Base-by-base conservation (phyloP, 2,329 filamentous ascomycete genomes). In the Aspergillus awamori region DNA sequence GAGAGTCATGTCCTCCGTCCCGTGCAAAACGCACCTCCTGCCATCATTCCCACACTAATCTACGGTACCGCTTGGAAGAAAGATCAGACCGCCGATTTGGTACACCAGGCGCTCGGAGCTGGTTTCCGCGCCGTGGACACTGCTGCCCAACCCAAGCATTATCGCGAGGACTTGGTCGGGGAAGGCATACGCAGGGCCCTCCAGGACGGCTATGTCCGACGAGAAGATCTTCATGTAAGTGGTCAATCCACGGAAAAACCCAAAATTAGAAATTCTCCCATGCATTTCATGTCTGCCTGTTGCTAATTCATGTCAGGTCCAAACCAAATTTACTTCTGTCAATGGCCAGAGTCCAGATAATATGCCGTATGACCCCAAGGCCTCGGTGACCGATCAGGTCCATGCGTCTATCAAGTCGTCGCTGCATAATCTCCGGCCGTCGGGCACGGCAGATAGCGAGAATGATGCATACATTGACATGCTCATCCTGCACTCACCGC, bases 61-160 rank as follows among this genome's bases (percentile, higher is more conserved):
- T 95, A 95, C 74, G 91, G 91, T 55, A 94, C 91, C 2, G 91
- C 91, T n/a, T 94, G 91, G 91, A 95, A 95, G 75, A 88, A 89
- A 69, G 86, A 89, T 1, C 77, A 78, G 17, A 92, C 90, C 0
- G 82, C 84, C 20, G 80, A 84, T 58, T 81, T 94, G 2, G 91
- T 95, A 22, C 85, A 88, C 67, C 76, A 83, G 64, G 91, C 92
- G 2, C 72, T 95, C 36, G 81, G 81, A 48, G 79, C 84, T 48
- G 91, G 91, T 5, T 95, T 94, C 68, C 83, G 87, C 33, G 89
- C 82, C 51, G 79, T 95, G 62, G 91, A 95, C 71, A 94, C 91
- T 0, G 91, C 91, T 8, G 89, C 89, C 15, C 90, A 93, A 75
- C 90, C 90, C 2, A 86, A 85, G 63, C 90, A 94, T 77, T 95